These are phyloP conservation scores for Ogataea chonburiensis DNA, from an alignment of 805 yeast genomes.

Conservation along the genomic window DNA sequence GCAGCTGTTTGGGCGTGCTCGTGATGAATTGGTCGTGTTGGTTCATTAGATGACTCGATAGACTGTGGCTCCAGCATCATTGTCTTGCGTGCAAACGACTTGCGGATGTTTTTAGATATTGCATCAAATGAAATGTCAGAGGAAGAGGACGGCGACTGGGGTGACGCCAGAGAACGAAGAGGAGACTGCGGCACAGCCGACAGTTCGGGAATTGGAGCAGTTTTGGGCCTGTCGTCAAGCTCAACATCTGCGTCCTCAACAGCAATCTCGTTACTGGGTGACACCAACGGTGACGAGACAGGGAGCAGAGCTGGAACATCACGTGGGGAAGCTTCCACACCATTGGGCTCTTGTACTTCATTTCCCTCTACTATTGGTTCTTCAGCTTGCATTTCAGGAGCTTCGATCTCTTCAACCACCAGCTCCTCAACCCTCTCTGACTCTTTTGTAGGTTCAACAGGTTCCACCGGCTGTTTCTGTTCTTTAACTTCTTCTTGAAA, in stretches of 20 bases:
- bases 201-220: background rate
- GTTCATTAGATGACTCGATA: conserved; percentile 5
- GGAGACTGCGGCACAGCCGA: background rate
- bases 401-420: background rate
- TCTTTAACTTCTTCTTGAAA: background rate
- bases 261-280: background rate
- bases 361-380: no score
- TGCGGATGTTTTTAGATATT: conserved; percentile 31
- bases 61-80: conserved; percentile 11
- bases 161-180: background rate
- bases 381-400: no score
- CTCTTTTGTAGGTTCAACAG: background rate
- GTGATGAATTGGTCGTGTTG: conserved; percentile 2
- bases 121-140: conserved; percentile 31
- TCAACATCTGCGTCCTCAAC: background rate
- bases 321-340: background rate
- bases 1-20: conserved; percentile 6
- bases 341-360: no score
- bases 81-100: conserved; percentile 30
- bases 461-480: background rate
- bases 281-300: background rate
- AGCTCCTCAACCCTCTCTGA: background rate
- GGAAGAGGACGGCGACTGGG: conserved; percentile 1
- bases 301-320: background rate
- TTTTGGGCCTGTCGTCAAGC: background rate